These are phyloP conservation scores for Venturia pyrina DNA, from an alignment of 2,329 filamentous ascomycete species.

Conservation along the genomic window DNA sequence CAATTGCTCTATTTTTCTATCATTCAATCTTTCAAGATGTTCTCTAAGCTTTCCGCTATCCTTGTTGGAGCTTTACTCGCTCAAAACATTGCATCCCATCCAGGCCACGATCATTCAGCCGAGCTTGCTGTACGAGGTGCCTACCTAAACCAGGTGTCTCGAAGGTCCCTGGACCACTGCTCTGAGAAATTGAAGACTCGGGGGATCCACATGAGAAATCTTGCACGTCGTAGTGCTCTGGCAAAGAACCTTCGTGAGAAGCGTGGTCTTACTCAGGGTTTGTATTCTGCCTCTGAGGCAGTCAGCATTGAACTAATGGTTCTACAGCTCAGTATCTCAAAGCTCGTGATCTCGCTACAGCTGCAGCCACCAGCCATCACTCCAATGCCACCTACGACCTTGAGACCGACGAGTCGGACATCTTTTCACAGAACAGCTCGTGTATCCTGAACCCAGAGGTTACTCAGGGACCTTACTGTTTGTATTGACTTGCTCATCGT, in stretches of 20 bases:
- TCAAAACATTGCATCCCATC: conserved; percentile 25
- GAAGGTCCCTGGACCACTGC: conserved; percentile 30
- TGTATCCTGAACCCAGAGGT: conserved; percentile 26
- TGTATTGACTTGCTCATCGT: neutral
- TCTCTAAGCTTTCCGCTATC: conserved; percentile 17
- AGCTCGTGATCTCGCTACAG: conserved; percentile 8
- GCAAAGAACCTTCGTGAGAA: conserved; percentile 31
- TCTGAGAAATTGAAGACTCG: conserved; percentile 29
- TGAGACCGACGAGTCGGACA: conserved; percentile 18
- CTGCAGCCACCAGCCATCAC: conserved; percentile 19
- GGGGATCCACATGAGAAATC: conserved; percentile 30
- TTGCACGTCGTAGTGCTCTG: conserved; percentile 31
- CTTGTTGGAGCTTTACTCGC: conserved; percentile 21
- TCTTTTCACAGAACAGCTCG: conserved; percentile 25
- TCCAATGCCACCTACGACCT: conserved; percentile 20
- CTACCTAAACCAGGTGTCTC: conserved; percentile 26
- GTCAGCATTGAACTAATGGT: neutral
- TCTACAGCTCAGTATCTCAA: conserved; percentile 16
- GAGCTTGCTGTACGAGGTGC: conserved; percentile 27
- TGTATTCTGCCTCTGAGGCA: neutral
- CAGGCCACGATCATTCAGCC: conserved; percentile 27
- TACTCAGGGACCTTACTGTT: conserved; percentile 26
- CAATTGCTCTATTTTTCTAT: neutral
- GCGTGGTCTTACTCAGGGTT: conserved; percentile 17
- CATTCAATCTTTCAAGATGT: conserved; percentile 16